Evolutionary conservation across 176 grass and related monocot species (phyloP).

Genomic region (Guadua angustifolia): DNA sequence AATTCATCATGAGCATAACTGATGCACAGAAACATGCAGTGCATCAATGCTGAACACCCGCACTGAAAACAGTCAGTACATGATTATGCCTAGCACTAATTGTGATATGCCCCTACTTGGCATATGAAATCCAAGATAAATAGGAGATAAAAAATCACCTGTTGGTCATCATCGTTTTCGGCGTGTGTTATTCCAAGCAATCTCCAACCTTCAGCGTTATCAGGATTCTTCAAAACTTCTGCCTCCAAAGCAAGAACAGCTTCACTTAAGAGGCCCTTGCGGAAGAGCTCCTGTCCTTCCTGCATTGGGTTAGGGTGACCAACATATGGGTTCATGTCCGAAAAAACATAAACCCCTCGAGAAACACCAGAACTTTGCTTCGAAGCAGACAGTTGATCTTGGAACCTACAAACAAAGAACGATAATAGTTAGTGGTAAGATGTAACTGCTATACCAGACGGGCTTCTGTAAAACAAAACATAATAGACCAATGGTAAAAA

Average conservation of each 20-base stretch:
- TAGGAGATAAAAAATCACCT: slow-evolving; percentile 57
- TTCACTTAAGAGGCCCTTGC: slow-evolving; percentile 97
- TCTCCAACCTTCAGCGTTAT: slow-evolving; percentile 96
- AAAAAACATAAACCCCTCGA: slow-evolving; percentile 92
- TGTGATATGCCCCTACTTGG: slow-evolving; percentile 23
- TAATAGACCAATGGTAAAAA: background rate
- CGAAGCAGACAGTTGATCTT: slow-evolving; percentile 60
- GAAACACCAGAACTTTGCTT: slow-evolving; percentile 66
- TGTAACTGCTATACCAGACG: slow-evolving; percentile 24
- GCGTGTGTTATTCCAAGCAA: slow-evolving; percentile 96
- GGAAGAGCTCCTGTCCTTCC: slow-evolving; percentile 97
- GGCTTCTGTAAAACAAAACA: slow-evolving; percentile 18
- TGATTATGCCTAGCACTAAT: slow-evolving; percentile 9
- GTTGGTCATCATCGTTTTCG: slow-evolving; percentile 99
- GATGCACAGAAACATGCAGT: slow-evolving; percentile 34
- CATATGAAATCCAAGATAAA: slow-evolving; percentile 22
- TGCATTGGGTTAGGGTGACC: slow-evolving; percentile 96
- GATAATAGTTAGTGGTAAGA: slow-evolving; percentile 17
- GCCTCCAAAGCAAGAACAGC: slow-evolving; percentile 98
- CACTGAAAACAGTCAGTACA: background rate
- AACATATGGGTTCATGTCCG: slow-evolving; percentile 91
- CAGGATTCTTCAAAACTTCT: slow-evolving; percentile 95
- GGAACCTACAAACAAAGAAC: slow-evolving; percentile 53
- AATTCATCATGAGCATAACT: slow-evolving; percentile 1
- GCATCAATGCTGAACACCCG: background rate